A percentile compares a stretch with the other conserved stretches of the same genome.
These are phyloP conservation scores for Chimonanthus praecox DNA, from an alignment of 164 flowering plant genomes.

Conservation along the genomic window DNA sequence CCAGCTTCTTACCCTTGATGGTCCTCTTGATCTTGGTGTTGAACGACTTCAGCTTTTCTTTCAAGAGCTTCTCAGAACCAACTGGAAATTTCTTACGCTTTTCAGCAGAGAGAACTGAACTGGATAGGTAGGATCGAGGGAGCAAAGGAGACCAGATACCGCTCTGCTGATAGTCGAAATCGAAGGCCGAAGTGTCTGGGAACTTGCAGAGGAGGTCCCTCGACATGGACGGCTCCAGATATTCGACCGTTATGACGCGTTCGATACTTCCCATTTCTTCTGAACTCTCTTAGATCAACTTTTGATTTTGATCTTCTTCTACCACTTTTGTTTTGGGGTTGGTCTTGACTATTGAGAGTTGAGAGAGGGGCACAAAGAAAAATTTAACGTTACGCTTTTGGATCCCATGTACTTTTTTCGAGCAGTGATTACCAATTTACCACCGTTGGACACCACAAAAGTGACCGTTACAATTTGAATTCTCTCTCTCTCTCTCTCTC, in stretches of 20 bases:
- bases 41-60: constrained; percentile 16
- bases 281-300: background rate
- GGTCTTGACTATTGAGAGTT: background rate
- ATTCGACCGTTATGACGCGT: constrained; percentile 43
- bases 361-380: background rate
- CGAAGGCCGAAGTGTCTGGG: constrained; percentile 74
- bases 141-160: constrained; percentile 82
- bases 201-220: constrained; percentile 62
- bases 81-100: constrained; percentile 17
- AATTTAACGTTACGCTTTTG: no score
- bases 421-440: no score
- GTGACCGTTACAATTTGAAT: constrained; percentile 4
- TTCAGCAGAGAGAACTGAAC: constrained; percentile 6
- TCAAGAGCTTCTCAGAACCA: constrained; percentile 2
- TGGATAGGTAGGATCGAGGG: constrained; percentile 23
- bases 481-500: background rate
- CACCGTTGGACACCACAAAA: background rate
- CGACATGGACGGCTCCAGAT: constrained; percentile 53
- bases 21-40: constrained; percentile 18
- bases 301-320: background rate
- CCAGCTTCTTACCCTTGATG: constrained; percentile 12
- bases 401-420: no score
- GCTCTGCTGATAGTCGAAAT: constrained; percentile 84
- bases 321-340: background rate
- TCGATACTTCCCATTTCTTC: constrained; percentile 7